phyloP scores from a whole-genome alignment of 345 rosid genomes.

The Erysimum cheiranthoides region DNA sequence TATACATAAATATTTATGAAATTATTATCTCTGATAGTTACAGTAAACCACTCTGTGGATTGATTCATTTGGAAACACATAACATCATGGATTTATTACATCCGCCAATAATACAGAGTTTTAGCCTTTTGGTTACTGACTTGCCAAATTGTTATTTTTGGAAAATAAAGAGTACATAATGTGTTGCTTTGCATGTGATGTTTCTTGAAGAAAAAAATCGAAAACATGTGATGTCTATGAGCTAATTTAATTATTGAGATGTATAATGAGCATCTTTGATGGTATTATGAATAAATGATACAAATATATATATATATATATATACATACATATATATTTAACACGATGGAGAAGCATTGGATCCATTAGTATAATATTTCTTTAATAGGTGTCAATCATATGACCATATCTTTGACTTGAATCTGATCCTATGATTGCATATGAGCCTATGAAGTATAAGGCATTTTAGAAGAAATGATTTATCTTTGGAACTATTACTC shows the following conservation, averaged over 20 bases:
- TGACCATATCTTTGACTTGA: constrained; percentile 59
- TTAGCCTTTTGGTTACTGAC: constrained; percentile 23
- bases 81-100: constrained; percentile 37
- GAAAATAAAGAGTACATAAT: constrained; percentile 11
- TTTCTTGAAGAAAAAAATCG: constrained; percentile 1
- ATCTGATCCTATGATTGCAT: constrained; percentile 46
- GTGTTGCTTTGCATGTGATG: constrained; percentile 42
- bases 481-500: constrained; percentile 34
- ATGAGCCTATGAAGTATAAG: constrained; percentile 33
- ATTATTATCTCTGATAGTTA: constrained; percentile 36
- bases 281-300: constrained; percentile 26
- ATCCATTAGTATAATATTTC: constrained; percentile 44
- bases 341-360: constrained; percentile 45
- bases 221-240: constrained; percentile 45
- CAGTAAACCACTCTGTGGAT: constrained; percentile 40
- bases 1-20: neutral
- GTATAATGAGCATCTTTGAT: constrained; percentile 28
- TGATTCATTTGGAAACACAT: constrained; percentile 45
- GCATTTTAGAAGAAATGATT: constrained; percentile 29
- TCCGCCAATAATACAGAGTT: constrained; percentile 26
- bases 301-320: neutral
- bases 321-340: neutral
- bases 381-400: constrained; percentile 51
- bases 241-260: constrained; percentile 31
- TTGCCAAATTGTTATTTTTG: constrained; percentile 22